A percentile compares a stretch with the other conserved stretches of the same genome.
These are phyloP conservation scores for Cytospora piceicola DNA, from an alignment of 2,329 filamentous ascomycete species.

Conservation along the genomic window DNA sequence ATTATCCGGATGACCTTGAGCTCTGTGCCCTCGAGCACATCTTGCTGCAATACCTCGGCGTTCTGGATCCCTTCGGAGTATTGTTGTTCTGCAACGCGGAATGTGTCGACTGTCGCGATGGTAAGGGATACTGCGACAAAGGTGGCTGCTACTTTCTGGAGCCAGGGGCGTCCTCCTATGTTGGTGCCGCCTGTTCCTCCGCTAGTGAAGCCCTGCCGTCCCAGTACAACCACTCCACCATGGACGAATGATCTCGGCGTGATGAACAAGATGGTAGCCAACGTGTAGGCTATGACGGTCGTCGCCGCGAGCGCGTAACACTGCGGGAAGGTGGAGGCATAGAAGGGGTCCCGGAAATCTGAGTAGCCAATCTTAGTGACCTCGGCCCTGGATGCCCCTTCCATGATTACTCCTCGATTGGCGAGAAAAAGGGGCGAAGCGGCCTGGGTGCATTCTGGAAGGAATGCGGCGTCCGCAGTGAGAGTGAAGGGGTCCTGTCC, in stretches of 20 bases:
- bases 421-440: constrained; percentile 47
- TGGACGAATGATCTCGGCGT: constrained; percentile 93
- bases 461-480: constrained; percentile 62
- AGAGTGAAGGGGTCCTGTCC: constrained; percentile 62
- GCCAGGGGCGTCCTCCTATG: constrained; percentile 89
- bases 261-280: constrained; percentile 92
- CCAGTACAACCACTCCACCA: constrained; percentile 80
- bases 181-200: constrained; percentile 78
- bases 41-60: constrained; percentile 71
- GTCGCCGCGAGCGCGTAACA: constrained; percentile 91
- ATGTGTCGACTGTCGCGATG: constrained; percentile 90
- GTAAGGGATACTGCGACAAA: constrained; percentile 84
- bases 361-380: constrained; percentile 52
- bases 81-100: constrained; percentile 79
- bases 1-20: constrained; percentile 90
- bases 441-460: constrained; percentile 56
- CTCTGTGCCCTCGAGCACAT: constrained; percentile 82
- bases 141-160: constrained; percentile 81
- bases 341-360: constrained; percentile 84
- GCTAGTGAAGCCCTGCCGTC: constrained; percentile 82
- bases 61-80: constrained; percentile 82
- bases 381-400: constrained; percentile 34
- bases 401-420: constrained; percentile 43
- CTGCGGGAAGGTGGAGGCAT: constrained; percentile 89
- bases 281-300: constrained; percentile 87